Evolutionary conservation across 805 yeast genomes (phyloP), one percentile per base, ranked within the genome.

Genomic region (Candida coquimbonensis): DNA sequence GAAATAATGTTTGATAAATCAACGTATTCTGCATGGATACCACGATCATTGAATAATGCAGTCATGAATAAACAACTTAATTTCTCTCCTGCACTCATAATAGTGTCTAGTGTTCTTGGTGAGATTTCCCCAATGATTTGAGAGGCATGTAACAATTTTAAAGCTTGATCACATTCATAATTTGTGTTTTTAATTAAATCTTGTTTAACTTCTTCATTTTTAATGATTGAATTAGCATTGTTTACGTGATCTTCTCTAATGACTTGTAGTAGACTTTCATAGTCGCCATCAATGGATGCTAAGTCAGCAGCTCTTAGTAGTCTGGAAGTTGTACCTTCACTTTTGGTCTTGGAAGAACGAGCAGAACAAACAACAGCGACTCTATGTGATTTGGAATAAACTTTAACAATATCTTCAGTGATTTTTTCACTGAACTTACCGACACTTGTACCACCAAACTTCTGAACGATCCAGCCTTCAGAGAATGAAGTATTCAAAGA

Each of bases 321-420:
- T 53, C 98, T 69, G 3, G 95, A 84, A 6, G 99, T 93, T 39
- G 99, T 93, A 43, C 99, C 99, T 63, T 91, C 96, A 21, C 87
- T 80, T 62, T 93, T 93, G 36, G 96, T 84, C 50, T 85, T 76
- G 1, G 96, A 81, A 13, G 96, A 87, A 53, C 99, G 77, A 3
- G 99, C 99, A 32, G 95, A 85, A 64, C 99, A 93, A 3, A 93
- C 99, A 24, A 91, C 95, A 3, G 95, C 97, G 14, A 90, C 96
- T 45, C 83, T 74, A 53, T 73, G 74, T 40, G 68, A 67, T 36
- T 74, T 66, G 33, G 80, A 69, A 61, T 80, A 87, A 24, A 72
- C 77, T 58, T 79, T 80, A 40, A 93, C 86, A 41, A 93, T 88
- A 53, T 88, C 87, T 49, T 85, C 84, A 26, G 88, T 89, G 45